Evolutionary conservation across 2,329 filamentous ascomycete species (phyloP), one percentile per base, ranked within the genome.

Genomic region (Massarina eburnea): DNA sequence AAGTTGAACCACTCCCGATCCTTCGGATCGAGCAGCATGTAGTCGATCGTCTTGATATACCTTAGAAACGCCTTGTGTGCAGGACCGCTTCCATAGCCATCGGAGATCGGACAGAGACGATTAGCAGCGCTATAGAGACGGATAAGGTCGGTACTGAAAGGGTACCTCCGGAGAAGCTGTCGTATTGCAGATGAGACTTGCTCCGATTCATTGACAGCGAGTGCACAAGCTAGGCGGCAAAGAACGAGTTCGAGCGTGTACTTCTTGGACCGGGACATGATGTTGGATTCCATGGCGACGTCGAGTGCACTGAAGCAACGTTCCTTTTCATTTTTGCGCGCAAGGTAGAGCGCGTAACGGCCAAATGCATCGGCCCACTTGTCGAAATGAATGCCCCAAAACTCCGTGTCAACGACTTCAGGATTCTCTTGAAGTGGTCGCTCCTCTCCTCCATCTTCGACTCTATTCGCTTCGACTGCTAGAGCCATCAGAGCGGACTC

Each of bases 301-400:
- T 91, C 83, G 56, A 95, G 85, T 7, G 90, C 82, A 40, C 86
- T 83, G 66, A 96, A 96, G 40, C 89, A 85, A 51, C 89, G 85
- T 33, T 85, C 79, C 12, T 80, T 76, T 38, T 86, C 82, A 26
- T 84, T 84, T 17, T 78, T 74, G 33, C 83, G 80, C 7, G 91
- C 88, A 24, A 94, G 79, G 4, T 85, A 78, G 38, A 96, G 78
- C 3, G 91, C 88, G 64, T 95, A 95, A 61, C 94, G 88, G 27
- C 95, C 80, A 64, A 99, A 96, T 1, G 96, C 79, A 56, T 95
- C 88, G 3, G 96, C 80, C 94, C 94, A 99, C 37, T 84, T 80
- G 46, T 85, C 78, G 62, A 97, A 96, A 0, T 84, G 76, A 37
- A 97, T 88, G 7, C 87, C 88, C 55, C 89, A 85, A 62, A 90